A percentile compares a stretch with the other conserved stretches of the same genome.
Conservation (phyloP, 2,329 filamentous ascomycete genomes). For the Monosporascus cannonballus region DNA sequence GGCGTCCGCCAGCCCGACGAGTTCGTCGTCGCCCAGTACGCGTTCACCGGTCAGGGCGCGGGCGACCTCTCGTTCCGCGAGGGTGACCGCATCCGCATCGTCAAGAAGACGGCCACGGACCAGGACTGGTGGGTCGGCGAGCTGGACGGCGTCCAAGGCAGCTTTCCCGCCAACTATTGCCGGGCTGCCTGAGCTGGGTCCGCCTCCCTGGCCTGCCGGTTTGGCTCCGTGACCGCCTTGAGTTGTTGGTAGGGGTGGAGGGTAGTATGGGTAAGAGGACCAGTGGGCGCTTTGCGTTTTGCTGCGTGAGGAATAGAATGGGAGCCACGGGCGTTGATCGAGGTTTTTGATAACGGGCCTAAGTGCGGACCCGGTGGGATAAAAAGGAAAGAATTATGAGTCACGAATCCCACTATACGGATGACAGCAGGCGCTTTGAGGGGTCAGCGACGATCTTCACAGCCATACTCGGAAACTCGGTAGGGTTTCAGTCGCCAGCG, state of each 20-base stretch:
- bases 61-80: slow-evolving; percentile 71
- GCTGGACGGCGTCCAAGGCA: slow-evolving; percentile 59
- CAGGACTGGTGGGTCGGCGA: slow-evolving; percentile 91
- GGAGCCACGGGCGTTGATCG: too few species aligned
- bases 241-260: background rate
- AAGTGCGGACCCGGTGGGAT: too few species aligned
- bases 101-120: slow-evolving; percentile 72
- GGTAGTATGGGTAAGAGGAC: background rate
- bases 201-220: too few species aligned
- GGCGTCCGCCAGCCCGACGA: slow-evolving; percentile 40
- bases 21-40: slow-evolving; percentile 68
- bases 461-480: too few species aligned
- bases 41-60: slow-evolving; percentile 62
- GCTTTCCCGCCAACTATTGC: slow-evolving; percentile 82
- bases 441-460: too few species aligned
- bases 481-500: too few species aligned
- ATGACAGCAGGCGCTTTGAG: too few species aligned
- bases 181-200: slow-evolving; percentile 27
- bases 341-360: too few species aligned
- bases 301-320: too few species aligned
- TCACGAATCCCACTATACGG: too few species aligned
- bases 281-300: background rate
- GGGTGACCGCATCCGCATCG: slow-evolving; percentile 69
- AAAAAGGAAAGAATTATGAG: too few species aligned
- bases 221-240: background rate